Percentiles rank a stretch among this genome's conserved stretches.
These are phyloP conservation scores for Oryza coarctata DNA, from an alignment of 176 grass and related monocot genomes.

Conservation along the genomic window DNA sequence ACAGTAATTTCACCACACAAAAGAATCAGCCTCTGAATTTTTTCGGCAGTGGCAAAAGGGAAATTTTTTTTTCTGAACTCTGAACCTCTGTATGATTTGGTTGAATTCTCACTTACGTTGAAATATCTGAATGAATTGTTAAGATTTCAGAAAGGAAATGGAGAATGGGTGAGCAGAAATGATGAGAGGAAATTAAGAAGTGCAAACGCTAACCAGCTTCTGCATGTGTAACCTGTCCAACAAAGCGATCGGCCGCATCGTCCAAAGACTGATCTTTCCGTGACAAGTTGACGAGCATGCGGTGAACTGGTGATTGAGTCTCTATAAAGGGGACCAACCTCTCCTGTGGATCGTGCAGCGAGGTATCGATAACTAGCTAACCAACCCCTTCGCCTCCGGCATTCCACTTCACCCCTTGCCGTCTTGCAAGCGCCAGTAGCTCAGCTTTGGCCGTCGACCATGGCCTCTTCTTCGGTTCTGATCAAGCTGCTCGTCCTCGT, in stretches of 20 bases:
- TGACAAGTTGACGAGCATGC: neutral
- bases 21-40: neutral
- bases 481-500: constrained; percentile 49
- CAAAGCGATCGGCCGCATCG: neutral
- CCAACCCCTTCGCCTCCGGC: neutral
- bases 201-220: neutral
- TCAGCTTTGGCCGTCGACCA: neutral
- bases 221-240: neutral
- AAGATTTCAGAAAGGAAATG: neutral
- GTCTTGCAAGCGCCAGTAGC: too few species aligned
- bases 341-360: constrained; percentile 25
- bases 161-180: neutral
- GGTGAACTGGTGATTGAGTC: neutral
- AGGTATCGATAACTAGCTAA: neutral
- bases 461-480: constrained; percentile 48
- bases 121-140: neutral
- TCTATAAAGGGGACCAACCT: constrained; percentile 38
- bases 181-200: neutral
- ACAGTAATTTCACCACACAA: neutral
- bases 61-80: neutral
- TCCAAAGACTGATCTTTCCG: neutral
- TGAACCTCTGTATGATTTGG: neutral
- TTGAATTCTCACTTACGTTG: neutral
- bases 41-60: neutral
- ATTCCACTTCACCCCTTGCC: neutral